Evolutionary conservation across 331 rosid species (phyloP), one percentile per base, ranked within the genome.

Genomic region (Pyracantha coccinea): DNA sequence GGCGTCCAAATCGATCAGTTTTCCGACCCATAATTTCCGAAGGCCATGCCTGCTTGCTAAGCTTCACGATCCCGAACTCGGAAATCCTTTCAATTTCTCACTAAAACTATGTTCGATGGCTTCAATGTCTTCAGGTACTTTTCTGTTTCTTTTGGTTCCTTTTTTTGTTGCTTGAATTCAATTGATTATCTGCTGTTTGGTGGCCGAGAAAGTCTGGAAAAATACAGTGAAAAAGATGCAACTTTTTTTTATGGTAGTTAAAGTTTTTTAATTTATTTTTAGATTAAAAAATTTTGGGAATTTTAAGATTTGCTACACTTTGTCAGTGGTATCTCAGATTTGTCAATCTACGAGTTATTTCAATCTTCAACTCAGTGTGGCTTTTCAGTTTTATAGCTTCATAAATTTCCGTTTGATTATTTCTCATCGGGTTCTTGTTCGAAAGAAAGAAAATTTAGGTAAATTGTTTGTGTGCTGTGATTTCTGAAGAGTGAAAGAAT

Each of bases 101-200:
- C 72, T 8, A 13, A 15, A 67, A 27, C 60, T 1, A 69, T 69
- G 73, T 24, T 69, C 19, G 10, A 47, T 57, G 67, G 68, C 52
- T 69, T 76, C 83, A 28, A 80, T 59, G 12, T 80, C 80, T 33
- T 69, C 83, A 62, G 83, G 83, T 75, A 27, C 69, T 20, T 52
- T 58, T 57, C 38, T 62, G 32, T 59, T 16, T 33, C 20, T 25
- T 41, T 41, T 41, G 1, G 45, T 38, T 38, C 45, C 45, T 38
- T 10, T 57, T 38, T 38, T 38, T 38, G 45, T 11, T 41, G 47
- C 47, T 41, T 10, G 3, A 41, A 11, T 41, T 10, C 14, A 10
- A 10, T 14, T 41, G 14, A 41, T 57, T 59, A 66, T 65, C 38
- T 38, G 29, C 66, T 44, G 74, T 66, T 73, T 44, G 78, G 64